These are phyloP conservation scores for Coemansia sp. DNA, from an alignment of 192 early-diverging fungal genomes.

Conservation along the genomic window DNA sequence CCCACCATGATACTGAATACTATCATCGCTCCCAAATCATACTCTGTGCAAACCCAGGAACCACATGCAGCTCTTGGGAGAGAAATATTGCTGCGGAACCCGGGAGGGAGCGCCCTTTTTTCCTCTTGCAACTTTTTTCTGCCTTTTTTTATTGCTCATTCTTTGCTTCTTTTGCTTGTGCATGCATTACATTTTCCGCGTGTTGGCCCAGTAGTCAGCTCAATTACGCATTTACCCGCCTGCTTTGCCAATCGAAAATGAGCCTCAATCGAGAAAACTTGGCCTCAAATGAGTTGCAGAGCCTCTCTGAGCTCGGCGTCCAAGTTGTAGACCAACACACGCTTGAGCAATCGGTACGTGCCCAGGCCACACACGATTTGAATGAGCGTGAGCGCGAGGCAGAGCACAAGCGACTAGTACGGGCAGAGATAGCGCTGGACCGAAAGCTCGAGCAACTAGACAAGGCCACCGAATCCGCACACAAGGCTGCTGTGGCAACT, in stretches of 20 bases:
- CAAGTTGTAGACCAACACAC: constrained; percentile 58
- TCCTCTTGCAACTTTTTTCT: background rate
- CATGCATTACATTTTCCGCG: background rate
- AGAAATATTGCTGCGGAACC: background rate
- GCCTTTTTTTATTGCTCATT: background rate
- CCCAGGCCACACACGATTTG: constrained; percentile 60
- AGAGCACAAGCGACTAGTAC: constrained; percentile 66
- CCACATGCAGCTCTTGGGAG: background rate
- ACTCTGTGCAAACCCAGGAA: background rate
- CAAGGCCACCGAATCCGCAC: constrained; percentile 12
- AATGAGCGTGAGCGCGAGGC: constrained; percentile 59
- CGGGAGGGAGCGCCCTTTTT: background rate
- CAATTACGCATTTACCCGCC: background rate
- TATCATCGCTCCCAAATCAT: background rate
- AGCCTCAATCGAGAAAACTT: background rate
- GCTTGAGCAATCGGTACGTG: constrained; percentile 67
- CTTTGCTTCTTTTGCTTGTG: background rate
- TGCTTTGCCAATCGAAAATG: background rate
- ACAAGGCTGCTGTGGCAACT: constrained; percentile 23
- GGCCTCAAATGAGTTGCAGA: constrained; percentile 17
- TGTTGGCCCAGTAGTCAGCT: background rate
- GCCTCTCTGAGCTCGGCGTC: constrained; percentile 38
- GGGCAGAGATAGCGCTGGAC: constrained; percentile 25
- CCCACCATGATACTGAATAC: background rate
- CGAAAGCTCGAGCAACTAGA: constrained; percentile 23